Base-by-base conservation (phyloP, 2,329 filamentous ascomycete genomes). In the Cercospora sp. region DNA sequence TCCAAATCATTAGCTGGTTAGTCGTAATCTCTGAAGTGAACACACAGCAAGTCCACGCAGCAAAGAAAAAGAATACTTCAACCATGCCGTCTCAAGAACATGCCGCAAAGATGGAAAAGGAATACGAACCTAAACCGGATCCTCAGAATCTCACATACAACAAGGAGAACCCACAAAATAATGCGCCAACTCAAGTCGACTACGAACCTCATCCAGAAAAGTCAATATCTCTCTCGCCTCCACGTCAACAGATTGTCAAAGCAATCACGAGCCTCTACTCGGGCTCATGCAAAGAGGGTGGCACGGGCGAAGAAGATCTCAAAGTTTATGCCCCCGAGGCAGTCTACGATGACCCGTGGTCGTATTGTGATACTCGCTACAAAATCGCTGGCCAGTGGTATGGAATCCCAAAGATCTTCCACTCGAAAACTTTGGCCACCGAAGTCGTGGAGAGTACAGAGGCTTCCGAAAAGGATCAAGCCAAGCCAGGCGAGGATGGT, bases 381-480 rank as follows among this genome's bases (percentile, higher is more conserved):
- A 85, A 84, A 72, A 84, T 85, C 67, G 82, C 82, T 1, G 82
- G 83, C 7, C 82, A 85, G 71, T 85, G 83, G 82, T 84, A 82
- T 70, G 81, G 80, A 75, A 72, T 73, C 26, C 69, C 72, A 9
- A 68, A 60, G 16, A 62, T 73, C 7, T 69, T 71, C 51, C 28
- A 63, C 7, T 68, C 65, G n/a, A 64, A 63, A 8, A 73, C 70
- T 26, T 57, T 65, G 3, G 61, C 57, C 10, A 48, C 67, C 7
- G 68, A 72, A 60, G 67, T 74, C 4, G 68, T 72, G 1, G 61
- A 64, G 5, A 64, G 23, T 12, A 12, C 45, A 13, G 45, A 51
- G 6, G 45, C 20, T 1, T 40, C 62, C 0, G 31, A 58, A 3
- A 42, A 42, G 9, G 26, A 42, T 36, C 6, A 31, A 5, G 28